phyloP scores from a whole-genome alignment of 1,284 basidiomycete genomes.

The Porogramme epimiltina region DNA sequence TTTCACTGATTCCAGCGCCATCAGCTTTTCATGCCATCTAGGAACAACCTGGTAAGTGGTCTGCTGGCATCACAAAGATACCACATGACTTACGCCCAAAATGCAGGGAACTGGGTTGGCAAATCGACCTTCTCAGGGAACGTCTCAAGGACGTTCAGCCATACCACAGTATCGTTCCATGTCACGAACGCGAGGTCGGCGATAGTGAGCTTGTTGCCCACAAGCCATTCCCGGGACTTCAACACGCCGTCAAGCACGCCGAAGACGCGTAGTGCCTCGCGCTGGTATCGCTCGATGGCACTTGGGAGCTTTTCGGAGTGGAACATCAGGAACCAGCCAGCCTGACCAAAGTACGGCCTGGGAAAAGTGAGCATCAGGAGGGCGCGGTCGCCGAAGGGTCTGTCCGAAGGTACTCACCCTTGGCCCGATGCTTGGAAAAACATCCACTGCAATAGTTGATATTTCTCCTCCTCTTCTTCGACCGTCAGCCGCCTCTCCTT shows the following conservation, averaged over 20 bases:
- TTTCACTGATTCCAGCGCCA: not conserved
- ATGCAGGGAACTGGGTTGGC: constrained; percentile 43
- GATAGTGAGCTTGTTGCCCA: constrained; percentile 25
- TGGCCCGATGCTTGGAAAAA: constrained; percentile 34
- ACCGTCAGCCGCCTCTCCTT: constrained; percentile 25
- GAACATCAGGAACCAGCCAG: constrained; percentile 30
- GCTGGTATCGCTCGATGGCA: constrained; percentile 34
- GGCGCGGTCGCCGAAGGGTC: constrained; percentile 2
- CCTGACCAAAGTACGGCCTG: constrained; percentile 29
- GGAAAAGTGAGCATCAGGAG: constrained; percentile 22
- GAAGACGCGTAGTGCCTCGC: constrained; percentile 34
- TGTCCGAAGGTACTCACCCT: too few relatives aligned
- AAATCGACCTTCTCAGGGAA: constrained; percentile 5
- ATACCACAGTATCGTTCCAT: constrained; percentile 14
- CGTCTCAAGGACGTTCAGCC: constrained; percentile 2
- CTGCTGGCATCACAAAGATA: not conserved
- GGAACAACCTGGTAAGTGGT: not conserved
- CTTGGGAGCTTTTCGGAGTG: constrained; percentile 28
- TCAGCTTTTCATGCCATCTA: not conserved
- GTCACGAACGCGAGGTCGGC: constrained; percentile 27
- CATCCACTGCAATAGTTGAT: constrained; percentile 28
- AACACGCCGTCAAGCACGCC: constrained; percentile 16
- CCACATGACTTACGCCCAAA: constrained; percentile 33
- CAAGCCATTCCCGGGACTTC: constrained; percentile 15
- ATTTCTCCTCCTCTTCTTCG: constrained; percentile 18